phyloP scores from a whole-genome alignment of 305 asterid species.

The Lippia alba region DNA sequence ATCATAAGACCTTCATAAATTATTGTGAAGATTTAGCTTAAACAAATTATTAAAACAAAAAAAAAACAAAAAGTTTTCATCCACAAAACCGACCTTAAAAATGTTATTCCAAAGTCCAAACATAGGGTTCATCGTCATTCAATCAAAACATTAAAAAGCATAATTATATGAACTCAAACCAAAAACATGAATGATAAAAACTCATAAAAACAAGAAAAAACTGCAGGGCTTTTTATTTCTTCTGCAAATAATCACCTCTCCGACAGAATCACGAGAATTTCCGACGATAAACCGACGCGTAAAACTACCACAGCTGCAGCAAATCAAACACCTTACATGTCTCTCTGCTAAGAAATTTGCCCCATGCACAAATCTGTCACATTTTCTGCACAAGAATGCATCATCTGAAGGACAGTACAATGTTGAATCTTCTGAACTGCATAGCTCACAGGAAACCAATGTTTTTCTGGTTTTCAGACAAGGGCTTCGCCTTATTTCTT shows the following conservation, averaged over 20 bases:
- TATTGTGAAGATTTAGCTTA: no score
- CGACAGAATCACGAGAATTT: background rate
- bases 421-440: background rate
- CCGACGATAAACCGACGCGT: background rate
- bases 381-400: conserved; percentile 7
- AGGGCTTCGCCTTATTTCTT: background rate
- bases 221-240: background rate
- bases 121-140: background rate
- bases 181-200: background rate
- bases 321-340: background rate
- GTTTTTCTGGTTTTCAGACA: background rate
- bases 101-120: background rate
- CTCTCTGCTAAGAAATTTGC: conserved; percentile 9
- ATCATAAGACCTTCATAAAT: no score
- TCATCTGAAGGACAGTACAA: background rate
- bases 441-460: background rate
- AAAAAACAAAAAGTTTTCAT: background rate
- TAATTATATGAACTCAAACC: background rate
- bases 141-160: background rate
- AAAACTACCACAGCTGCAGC: background rate
- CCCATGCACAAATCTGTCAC: background rate
- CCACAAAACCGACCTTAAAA: background rate
- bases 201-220: background rate
- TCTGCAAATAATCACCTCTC: background rate
- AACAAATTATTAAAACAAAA: background rate